Evolutionary conservation across 192 early-diverging fungal species (phyloP).

Genomic region (Lunasporangiospora selenospora): DNA sequence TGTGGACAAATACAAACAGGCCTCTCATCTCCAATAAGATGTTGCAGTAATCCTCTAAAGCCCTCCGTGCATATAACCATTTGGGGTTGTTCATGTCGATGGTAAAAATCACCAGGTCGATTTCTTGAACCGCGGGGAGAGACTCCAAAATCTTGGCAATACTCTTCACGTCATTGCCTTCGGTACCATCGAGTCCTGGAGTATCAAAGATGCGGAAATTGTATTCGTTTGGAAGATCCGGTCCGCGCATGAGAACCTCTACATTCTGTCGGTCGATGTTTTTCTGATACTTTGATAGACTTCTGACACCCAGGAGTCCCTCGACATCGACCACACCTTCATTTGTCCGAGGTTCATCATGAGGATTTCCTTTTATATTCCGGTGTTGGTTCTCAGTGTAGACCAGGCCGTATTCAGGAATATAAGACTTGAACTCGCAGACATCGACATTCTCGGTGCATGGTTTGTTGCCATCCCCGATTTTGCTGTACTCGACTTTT

Average conservation of each 20-base stretch:
- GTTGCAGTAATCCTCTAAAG: not conserved
- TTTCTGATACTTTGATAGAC: no score
- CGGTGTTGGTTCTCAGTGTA: no score
- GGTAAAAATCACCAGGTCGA: constrained; percentile 9
- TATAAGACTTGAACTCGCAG: no score
- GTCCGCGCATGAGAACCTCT: no score
- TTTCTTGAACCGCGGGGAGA: not conserved
- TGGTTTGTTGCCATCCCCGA: constrained; percentile 2
- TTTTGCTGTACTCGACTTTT: not conserved
- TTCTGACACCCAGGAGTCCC: no score
- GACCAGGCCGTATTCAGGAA: no score
- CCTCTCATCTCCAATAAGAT: not conserved
- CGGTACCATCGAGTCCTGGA: constrained; percentile 10
- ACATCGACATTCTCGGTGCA: not conserved
- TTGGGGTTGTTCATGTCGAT: not conserved
- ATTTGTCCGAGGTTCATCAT: no score
- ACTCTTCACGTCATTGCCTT: constrained; percentile 4
- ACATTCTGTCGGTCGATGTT: no score
- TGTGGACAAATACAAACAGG: constrained; percentile 10
- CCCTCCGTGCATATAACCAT: not conserved
- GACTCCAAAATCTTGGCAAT: constrained; percentile 3
- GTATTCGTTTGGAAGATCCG: no score
- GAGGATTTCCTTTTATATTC: no score
- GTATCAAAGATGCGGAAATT: constrained; percentile 15
- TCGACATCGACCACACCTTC: no score